phyloP scores from a whole-genome alignment of 768 basidiomycete genomes.

The Tremella fuciformis region DNA sequence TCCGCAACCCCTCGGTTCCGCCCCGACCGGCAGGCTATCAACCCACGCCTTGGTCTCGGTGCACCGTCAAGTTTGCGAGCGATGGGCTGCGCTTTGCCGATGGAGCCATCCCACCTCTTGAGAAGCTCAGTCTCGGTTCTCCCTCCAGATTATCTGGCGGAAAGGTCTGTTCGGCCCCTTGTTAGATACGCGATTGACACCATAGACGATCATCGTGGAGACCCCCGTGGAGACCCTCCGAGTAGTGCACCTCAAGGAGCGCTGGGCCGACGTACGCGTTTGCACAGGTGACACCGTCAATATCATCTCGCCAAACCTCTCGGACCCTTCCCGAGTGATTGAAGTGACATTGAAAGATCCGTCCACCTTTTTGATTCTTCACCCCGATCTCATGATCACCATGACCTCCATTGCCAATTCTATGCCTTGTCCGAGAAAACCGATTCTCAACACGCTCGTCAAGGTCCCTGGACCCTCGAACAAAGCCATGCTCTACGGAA shows the following conservation, averaged over 20 bases:
- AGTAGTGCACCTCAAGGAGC: conserved; percentile 67
- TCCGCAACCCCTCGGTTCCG: conserved; percentile 38
- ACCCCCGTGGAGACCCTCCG: conserved; percentile 46
- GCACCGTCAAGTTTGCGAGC: conserved; percentile 25
- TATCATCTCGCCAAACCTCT: conserved; percentile 58
- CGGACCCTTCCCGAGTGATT: conserved; percentile 46
- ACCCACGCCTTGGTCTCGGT: conserved; percentile 43
- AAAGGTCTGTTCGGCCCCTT: conserved; percentile 19
- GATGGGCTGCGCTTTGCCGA: conserved; percentile 26
- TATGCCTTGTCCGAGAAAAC: conserved; percentile 77
- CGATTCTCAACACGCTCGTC: conserved; percentile 64
- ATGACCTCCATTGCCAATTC: conserved; percentile 83
- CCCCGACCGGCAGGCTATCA: conserved; percentile 25
- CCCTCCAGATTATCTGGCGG: conserved; percentile 12
- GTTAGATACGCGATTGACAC: not conserved
- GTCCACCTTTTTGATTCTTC: conserved; percentile 70
- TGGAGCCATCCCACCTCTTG: conserved; percentile 14
- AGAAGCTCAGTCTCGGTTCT: not conserved
- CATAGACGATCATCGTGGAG: conserved; percentile 30
- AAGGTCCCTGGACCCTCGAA: conserved; percentile 57
- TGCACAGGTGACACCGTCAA: conserved; percentile 73
- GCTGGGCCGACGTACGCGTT: conserved; percentile 70
- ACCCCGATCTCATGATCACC: conserved; percentile 88
- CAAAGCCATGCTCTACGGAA: conserved; percentile 70
- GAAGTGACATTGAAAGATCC: conserved; percentile 59